Evolutionary conservation across 2,329 filamentous ascomycete species (phyloP), one percentile per base, ranked within the genome.

Genomic region (Aspergillus melleus): DNA sequence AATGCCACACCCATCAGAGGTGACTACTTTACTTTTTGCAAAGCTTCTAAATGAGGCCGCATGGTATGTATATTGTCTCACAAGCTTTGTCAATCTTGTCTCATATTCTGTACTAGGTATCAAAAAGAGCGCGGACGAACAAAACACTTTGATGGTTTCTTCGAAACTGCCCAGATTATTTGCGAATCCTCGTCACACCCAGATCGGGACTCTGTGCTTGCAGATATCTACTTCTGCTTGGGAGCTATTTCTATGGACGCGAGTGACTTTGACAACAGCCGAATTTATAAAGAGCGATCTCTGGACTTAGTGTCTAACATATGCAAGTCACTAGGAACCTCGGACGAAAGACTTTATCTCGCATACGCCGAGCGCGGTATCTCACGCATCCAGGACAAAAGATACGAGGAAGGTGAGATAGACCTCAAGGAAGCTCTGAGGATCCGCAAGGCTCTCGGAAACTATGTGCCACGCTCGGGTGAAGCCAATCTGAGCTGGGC

Each of bases 101-200:
- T 65, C 66, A 68, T 39, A 54, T 54, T 36, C 62, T n/a, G 32
- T n/a, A 36, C 14, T 11, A 66, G 65, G 66, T 66, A 67, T 50
- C 60, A 66, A 65, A 67, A 67, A 26, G 65, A 67, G 57, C 64
- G 64, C 54, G 61, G 66, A 54, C 61, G 64, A 57, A 67, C 63
- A 55, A 65, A 61, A 55, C 53, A 66, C 39, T 66, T 64, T 51
- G 63, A 67, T 46, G 64, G 64, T 24, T 63, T 69, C 36, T 69
- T 69, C 50, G 63, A 69, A 49, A 67, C 64, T 55, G 64, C 66
- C 29, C 61, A 49, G 39, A 61, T 30, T 57, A 66, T 69, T 54
- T 67, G 62, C 52, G 60, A 67, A 39, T 55, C 64, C 10, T 64
- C 60, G n/a, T 60, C 53, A 60, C 57, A 68, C 29, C n/a, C 61